Evolutionary conservation across 768 basidiomycete genomes (phyloP), one percentile per base, ranked within the genome.

Genomic region (Thelephora ganbajun): DNA sequence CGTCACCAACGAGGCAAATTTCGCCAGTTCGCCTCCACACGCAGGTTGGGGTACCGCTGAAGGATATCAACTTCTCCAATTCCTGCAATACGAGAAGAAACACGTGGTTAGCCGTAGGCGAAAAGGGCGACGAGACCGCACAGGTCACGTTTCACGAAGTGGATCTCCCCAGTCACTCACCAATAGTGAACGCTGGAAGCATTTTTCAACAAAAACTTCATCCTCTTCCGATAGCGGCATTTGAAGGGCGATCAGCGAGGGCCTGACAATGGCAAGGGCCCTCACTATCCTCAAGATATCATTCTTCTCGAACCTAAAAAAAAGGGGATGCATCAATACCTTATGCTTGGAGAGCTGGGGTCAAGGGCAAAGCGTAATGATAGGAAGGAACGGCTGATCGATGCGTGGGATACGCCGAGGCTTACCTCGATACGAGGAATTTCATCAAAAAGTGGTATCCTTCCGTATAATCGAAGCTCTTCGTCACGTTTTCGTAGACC

Each of bases 21-120:
- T 99, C 96, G 56, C 96, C 96, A 16, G 96, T 99, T 45, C 96
- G 75, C 41, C 96, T 81, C 94, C 94, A 99, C 11, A 94, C 87
- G 36, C 93, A 91, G 1, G 94, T 98, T 2, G 94, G 94, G 23
- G 94, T 98, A 11, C 94, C 94, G 56, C 86, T 93, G 63, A 88
- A 96, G 45, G 90, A 91, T 50, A 98, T 96, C 51, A 98, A 74
- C 66, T 96, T 97, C 65, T 96, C 90, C 48, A 97, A 74, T 69
- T 98, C 94, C 90, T 94, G 53, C 11, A 44, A 13, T 50, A 43
- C 20, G 19, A 45, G 23, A 46, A 13, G 34, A n/a, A 18, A 41
- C 33, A 18, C 49, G 35, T 11, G 30, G 30, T 51, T 44, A 54
- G 41, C 53, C 33, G 35, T 41, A 20, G 47, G n/a, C 18, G 22